Percentiles rank a stretch among this genome's conserved stretches.
Conservation (phyloP, 148 eudicot species). For the Persicaria maculosa region DNA sequence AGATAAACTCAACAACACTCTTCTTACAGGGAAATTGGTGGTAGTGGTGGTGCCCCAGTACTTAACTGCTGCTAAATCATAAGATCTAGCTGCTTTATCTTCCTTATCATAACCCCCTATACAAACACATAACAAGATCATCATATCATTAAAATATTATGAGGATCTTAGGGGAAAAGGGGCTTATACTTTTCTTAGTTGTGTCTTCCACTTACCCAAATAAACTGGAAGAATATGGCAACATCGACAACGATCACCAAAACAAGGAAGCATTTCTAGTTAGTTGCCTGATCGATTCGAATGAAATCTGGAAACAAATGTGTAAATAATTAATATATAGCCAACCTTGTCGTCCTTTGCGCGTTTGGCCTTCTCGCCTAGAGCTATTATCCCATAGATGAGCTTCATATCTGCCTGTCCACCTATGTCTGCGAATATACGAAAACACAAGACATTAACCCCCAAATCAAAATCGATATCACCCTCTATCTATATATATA, state of each 20-base stretch:
- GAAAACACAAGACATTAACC: background rate
- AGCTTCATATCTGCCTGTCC: constrained; percentile 99
- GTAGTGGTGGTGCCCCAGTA: constrained; percentile 97
- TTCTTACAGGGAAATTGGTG: constrained; percentile 87
- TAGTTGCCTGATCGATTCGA: constrained; percentile 13
- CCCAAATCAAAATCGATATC: background rate
- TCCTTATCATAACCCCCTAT: constrained; percentile 97
- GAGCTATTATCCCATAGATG: constrained; percentile 99
- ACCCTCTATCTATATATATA: too few species aligned
- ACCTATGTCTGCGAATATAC: constrained; percentile 60
- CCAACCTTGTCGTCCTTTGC: constrained; percentile 93
- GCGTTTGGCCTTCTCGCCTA: constrained; percentile 93
- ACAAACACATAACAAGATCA: background rate
- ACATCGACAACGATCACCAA: constrained; percentile 4
- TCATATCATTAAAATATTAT: background rate
- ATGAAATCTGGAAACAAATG: background rate
- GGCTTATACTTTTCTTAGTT: background rate
- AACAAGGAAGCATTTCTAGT: constrained; percentile 17
- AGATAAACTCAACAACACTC: background rate
- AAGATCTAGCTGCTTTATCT: constrained; percentile 94
- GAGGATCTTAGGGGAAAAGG: constrained; percentile 3
- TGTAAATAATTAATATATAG: background rate
- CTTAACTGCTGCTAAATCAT: constrained; percentile 95
- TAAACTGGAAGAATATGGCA: constrained; percentile 51
- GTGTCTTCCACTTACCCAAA: constrained; percentile 58